Evolutionary conservation across 2,329 filamentous ascomycete species (phyloP), one percentile per base, ranked within the genome.

Genomic region (Alternaria rosae): DNA sequence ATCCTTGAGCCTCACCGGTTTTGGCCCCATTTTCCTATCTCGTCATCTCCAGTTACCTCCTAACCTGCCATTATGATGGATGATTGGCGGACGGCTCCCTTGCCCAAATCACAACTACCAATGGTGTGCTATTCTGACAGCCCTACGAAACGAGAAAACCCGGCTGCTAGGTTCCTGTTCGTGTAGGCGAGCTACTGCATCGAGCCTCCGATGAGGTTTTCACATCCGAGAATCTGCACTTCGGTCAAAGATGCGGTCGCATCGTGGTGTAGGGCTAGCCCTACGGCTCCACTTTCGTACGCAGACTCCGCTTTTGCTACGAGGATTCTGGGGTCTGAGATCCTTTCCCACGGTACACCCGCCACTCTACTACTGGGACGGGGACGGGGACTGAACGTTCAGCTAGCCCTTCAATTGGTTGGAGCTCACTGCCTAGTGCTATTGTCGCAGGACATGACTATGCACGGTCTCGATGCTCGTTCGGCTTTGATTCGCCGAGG

Each of bases 1-100:
- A 60, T 57, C 59, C 57, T 55, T 56, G 42, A 53, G 51, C 54
- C 60, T 64, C 62, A 71, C 68, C 66, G 65, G 70, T 66, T 70
- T 64, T 64, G 61, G 65, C 65, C 64, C 66, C 69, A 69, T 68
- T 65, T 57, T 45, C 65, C 69, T 66, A 57, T 66, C 60, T 63
- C 54, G 59, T 62, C 60, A 54, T 63, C 47, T 55, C 57, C 56
- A 48, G 43, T 47, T 55, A 58, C 28, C 41, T 47, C 44, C 28
- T 51, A 26, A 41, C 30, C 54, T 32, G 26, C 35, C 64, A 44
- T 20, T 38, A 21, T 30, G 15, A 20, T 28, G 15, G 23, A 44
- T 41, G 42, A 54, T 61, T 61, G 54, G 54, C 35, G 48, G 51
- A 44, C 12, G 13, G 38, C 15, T 42, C 47, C 43, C 42, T 15